These are phyloP conservation scores for Macadamia integrifolia DNA, from an alignment of 164 flowering plant genomes.

Conservation along the genomic window DNA sequence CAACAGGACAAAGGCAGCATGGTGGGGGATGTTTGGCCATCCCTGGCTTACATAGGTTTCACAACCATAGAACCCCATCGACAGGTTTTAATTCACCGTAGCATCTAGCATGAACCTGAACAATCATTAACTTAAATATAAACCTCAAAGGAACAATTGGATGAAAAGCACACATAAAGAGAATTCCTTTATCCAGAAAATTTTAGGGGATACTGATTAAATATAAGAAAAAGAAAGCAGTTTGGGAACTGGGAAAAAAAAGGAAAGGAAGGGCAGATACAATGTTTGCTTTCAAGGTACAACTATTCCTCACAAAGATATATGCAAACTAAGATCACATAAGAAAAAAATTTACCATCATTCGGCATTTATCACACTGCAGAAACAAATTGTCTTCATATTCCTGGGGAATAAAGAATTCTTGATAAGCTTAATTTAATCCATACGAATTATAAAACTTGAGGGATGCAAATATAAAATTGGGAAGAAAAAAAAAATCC, in stretches of 20 bases:
- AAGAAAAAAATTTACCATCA: conserved; percentile 63
- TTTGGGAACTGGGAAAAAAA: background rate
- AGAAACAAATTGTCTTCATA: conserved; percentile 88
- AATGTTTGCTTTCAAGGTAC: background rate
- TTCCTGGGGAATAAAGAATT: conserved; percentile 42
- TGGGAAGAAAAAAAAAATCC: too few relatives aligned
- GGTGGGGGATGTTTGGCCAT: conserved; percentile 67
- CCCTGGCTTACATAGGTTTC: conserved; percentile 86
- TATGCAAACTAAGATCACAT: background rate
- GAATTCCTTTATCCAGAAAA: background rate
- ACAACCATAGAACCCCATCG: conserved; percentile 81
- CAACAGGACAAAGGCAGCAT: conserved; percentile 93
- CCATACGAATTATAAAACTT: background rate
- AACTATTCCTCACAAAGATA: too few relatives aligned
- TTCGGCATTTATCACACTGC: conserved; percentile 97
- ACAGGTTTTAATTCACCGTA: conserved; percentile 85
- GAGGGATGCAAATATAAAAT: background rate
- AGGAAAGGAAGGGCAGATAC: too few relatives aligned
- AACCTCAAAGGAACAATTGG: background rate
- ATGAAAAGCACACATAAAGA: background rate
- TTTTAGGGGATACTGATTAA: background rate
- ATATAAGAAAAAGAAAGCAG: background rate
- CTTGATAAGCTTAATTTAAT: conserved; percentile 15
- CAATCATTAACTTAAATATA: conserved; percentile 6
- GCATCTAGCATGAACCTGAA: conserved; percentile 96